A percentile compares a stretch with the other conserved stretches of the same genome.
Conservation (phyloP, 352 stramenopile species). For the Thalassiosira exigua region DNA sequence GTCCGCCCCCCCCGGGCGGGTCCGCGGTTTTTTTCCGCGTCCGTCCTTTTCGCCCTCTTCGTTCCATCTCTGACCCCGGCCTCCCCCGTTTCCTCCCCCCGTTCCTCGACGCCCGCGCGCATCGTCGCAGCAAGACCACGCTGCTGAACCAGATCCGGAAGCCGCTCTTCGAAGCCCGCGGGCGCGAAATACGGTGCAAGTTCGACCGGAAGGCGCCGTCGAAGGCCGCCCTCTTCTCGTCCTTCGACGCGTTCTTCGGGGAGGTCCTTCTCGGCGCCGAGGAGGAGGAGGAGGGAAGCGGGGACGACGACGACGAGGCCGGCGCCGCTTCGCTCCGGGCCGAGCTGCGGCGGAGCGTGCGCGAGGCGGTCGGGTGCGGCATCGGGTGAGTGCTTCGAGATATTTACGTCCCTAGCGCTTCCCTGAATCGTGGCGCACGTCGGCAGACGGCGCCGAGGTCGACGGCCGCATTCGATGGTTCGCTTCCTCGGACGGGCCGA, state of each 20-base stretch:
- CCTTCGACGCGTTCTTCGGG: slow-evolving; percentile 26
- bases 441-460: not conserved
- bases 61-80: too few species aligned
- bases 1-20: not conserved
- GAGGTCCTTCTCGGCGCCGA: slow-evolving; percentile 7
- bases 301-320: too few species aligned
- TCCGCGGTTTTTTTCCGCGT: not conserved
- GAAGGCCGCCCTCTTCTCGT: slow-evolving; percentile 21
- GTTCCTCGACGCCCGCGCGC: not conserved
- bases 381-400: slow-evolving; percentile 2
- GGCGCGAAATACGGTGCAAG: slow-evolving; percentile 24
- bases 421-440: too few species aligned
- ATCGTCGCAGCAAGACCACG: slow-evolving; percentile 32
- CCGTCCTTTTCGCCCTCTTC: not conserved
- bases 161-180: slow-evolving; percentile 6
- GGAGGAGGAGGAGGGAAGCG: too few species aligned
- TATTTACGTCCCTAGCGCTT: too few species aligned
- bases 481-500: too few species aligned
- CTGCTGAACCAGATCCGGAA: slow-evolving; percentile 31
- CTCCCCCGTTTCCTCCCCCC: not conserved
- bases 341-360: not conserved
- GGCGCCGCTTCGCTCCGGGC: too few species aligned
- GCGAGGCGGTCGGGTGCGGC: not conserved
- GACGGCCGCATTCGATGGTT: too few species aligned
- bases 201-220: slow-evolving; percentile 15